Evolutionary conservation across 257 asterid genomes (phyloP).

Genomic region (Rhazya stricta): DNA sequence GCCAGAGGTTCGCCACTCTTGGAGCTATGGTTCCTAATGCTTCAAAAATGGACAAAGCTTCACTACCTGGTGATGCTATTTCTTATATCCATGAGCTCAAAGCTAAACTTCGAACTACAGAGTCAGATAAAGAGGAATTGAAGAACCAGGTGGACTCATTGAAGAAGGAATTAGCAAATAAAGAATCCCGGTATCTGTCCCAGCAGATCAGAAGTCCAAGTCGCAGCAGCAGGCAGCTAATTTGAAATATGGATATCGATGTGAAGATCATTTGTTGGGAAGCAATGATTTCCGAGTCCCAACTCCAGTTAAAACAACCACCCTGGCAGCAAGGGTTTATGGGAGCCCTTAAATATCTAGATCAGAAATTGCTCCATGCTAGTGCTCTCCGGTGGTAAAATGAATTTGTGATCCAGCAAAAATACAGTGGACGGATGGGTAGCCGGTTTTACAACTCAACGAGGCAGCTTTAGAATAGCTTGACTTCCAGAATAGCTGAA

Average conservation of each 20-base stretch:
- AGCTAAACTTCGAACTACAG: conserved; percentile 41
- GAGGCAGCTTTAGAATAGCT: conserved; percentile 68
- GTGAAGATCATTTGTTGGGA: conserved; percentile 72
- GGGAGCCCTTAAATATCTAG: conserved; percentile 60
- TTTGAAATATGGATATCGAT: conserved; percentile 55
- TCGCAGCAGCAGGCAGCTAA: conserved; percentile 4
- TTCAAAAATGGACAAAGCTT: conserved; percentile 89
- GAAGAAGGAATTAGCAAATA: conserved; percentile 42
- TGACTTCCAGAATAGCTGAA: conserved; percentile 49
- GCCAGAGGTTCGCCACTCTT: conserved; percentile 70
- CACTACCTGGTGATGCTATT: conserved; percentile 85
- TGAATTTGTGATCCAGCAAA: conserved; percentile 74
- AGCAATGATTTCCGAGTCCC: conserved; percentile 69
- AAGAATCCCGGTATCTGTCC: conserved; percentile 24
- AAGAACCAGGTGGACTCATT: conserved; percentile 41
- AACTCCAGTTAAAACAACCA: conserved; percentile 63
- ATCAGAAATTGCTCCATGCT: conserved; percentile 69
- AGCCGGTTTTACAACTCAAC: conserved; percentile 49
- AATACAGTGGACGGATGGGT: conserved; percentile 78
- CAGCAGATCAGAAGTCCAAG: conserved; percentile 25
- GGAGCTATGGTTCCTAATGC: conserved; percentile 86
- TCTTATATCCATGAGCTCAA: conserved; percentile 69
- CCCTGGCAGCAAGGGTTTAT: conserved; percentile 79
- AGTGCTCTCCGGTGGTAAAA: conserved; percentile 73
- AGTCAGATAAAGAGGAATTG: conserved; percentile 49